Evolutionary conservation across 2,329 filamentous ascomycete genomes (phyloP).

Genomic region (Venturia effusa): DNA sequence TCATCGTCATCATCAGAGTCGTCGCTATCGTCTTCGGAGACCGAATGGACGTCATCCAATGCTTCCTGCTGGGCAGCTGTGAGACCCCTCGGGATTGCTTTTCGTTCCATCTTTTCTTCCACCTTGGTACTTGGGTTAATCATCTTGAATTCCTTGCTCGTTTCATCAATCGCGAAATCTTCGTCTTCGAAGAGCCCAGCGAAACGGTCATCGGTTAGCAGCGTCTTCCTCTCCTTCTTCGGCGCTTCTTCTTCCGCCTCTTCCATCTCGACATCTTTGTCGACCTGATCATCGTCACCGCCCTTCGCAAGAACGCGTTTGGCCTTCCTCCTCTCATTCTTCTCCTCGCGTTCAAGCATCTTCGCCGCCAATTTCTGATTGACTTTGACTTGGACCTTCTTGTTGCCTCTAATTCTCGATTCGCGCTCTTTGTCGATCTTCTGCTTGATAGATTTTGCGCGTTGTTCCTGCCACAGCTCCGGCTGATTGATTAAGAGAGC

Average conservation of each 20-base stretch:
- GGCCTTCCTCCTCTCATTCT: constrained; percentile 39
- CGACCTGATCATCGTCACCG: constrained; percentile 37
- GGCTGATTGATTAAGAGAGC: constrained; percentile 87
- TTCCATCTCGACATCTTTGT: constrained; percentile 43
- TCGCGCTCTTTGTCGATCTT: constrained; percentile 97
- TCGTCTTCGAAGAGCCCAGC: constrained; percentile 81
- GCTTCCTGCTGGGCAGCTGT: constrained; percentile 51
- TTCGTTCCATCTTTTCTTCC: constrained; percentile 12
- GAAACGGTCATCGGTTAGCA: constrained; percentile 82
- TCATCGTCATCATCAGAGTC: constrained; percentile 24
- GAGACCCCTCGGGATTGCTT: constrained; percentile 37
- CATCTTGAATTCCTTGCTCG: constrained; percentile 70
- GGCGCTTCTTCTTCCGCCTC: constrained; percentile 16
- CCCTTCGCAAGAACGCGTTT: constrained; percentile 45
- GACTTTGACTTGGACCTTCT: constrained; percentile 83
- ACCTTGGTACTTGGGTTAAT: constrained; percentile 75
- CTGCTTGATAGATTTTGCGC: constrained; percentile 80
- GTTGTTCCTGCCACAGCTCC: constrained; percentile 85
- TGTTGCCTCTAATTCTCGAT: constrained; percentile 83
- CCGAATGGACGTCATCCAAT: constrained; percentile 26
- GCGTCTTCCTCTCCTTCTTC: constrained; percentile 36
- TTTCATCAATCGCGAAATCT: constrained; percentile 87
- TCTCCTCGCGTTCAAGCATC: constrained; percentile 59
- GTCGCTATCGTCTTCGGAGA: constrained; percentile 20
- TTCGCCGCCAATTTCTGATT: constrained; percentile 64